Base-by-base conservation (phyloP, 106 monocot species). In the Acorus gramineus region DNA sequence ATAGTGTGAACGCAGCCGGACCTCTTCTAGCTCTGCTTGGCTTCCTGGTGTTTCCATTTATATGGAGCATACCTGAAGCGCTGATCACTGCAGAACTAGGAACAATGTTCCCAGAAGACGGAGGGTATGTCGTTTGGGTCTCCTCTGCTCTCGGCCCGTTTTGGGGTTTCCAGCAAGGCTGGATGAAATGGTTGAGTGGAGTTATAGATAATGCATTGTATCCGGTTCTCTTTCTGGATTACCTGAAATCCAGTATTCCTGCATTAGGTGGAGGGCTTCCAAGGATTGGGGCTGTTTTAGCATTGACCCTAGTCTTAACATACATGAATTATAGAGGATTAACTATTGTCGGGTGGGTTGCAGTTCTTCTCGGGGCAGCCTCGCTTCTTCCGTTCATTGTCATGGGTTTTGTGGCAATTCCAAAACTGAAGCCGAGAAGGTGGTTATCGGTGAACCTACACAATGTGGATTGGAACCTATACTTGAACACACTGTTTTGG, bases 11-110 rank as follows among this genome's bases (percentile, higher is more conserved):
- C 4, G 75, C 80, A 7, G 66, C 75, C n/a, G 80, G 80, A 0
- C 75, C 80, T 2, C 57, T 80, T 46, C 70, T 80, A 50, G 72
- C 81, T 5, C 69, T 81, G 49, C 14, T 77, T 3, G 81, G 81
- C 5, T 81, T 81, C 49, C 51, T 81, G 3, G 5, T 81, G 10
- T 81, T 81, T 43, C 77, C 81, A 8, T 52, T 81, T 4, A 53
- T 81, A 54, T 81, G 81, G 81, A 73, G 81, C 69, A 60, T 81
- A 12, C 81, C 81, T 0, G 81, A 81, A 47, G 81, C 81, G 6
- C 69, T 81, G 5, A 81, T 81, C n/a, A 81, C 81, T 42, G 81
- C 81, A 9, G 81, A 81, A 56, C 9, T 81, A 58, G 65, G 72
- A 57, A 81, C 77, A 50, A 77, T 81, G 81, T 81, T 81, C 52